A percentile compares a stretch with the other conserved stretches of the same genome.
Evolutionary conservation across 176 grass and related monocot species (phyloP).

Genomic region (Ensete glaucum): DNA sequence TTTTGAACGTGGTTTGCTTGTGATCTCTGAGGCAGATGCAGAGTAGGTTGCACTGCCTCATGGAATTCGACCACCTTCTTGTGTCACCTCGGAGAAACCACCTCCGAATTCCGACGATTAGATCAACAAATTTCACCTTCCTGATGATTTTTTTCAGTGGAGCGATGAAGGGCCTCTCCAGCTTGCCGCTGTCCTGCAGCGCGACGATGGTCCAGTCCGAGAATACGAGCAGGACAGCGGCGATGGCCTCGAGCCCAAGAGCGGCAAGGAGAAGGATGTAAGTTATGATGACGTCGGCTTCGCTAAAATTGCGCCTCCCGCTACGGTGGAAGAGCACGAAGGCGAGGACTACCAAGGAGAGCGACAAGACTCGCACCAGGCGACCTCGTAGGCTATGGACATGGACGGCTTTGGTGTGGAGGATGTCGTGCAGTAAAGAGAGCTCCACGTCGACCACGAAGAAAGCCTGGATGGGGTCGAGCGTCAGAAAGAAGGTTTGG

Average conservation of each 20-base stretch:
- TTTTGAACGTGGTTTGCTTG: not conserved
- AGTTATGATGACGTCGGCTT: constrained; percentile 25
- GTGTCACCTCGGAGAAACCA: not conserved
- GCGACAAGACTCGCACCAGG: not conserved
- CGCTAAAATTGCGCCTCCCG: not conserved
- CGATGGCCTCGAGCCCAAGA: constrained; percentile 23
- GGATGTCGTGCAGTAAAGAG: constrained; percentile 28
- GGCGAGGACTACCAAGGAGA: constrained; percentile 1
- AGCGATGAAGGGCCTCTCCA: not conserved
- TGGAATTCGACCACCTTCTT: constrained; percentile 38
- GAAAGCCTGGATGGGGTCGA: not conserved
- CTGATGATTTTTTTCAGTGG: not conserved
- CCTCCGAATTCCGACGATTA: not conserved
- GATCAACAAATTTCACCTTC: not conserved
- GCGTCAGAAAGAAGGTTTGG: not conserved
- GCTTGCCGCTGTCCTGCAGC: not conserved
- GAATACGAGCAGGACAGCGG: constrained; percentile 14
- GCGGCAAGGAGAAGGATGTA: constrained; percentile 29
- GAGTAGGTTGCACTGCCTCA: constrained; percentile 25
- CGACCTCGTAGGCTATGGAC: constrained; percentile 5
- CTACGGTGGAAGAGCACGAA: not conserved
- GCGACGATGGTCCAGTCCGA: constrained; percentile 27
- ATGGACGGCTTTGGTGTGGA: constrained; percentile 29
- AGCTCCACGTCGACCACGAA: constrained; percentile 39
- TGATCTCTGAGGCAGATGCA: constrained; percentile 7